Evolutionary conservation across 306 rosid species (phyloP), one percentile per base, ranked within the genome.

Genomic region (Vigna unguiculata): DNA sequence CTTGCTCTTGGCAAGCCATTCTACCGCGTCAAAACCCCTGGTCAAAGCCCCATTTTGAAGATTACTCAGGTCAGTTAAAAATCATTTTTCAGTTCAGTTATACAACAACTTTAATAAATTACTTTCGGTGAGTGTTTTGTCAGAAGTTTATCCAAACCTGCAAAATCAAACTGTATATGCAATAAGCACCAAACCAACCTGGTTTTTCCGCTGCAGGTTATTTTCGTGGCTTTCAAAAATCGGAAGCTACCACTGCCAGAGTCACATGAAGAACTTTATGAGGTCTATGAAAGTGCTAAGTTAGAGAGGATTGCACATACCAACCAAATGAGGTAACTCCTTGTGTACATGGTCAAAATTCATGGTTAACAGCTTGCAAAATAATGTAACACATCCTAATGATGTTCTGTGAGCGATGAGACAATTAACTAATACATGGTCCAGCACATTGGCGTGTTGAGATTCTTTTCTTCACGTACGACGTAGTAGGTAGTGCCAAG

Each of bases 1-100:
- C 85, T 93, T 75, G 88, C 89, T 41, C 25, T 88, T 62, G 98
- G 98, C 21, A 93, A 88, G 74, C 91, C 98, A 5, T 88, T 88
- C 69, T 93, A 91, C 81, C 88, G 96, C 68, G 81, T 83, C 72
- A 84, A 46, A 80, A 24, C 40, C n/a, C 93, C 89, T 1, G 86
- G 83, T 47, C 72, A 89, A 9, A 89, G 95, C 69, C 95, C 97
- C 49, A 38, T 93, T 38, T 43, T 79, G 2, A 91, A 85, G 19
- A 69, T 93, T 45, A 6, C 8, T 74, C 93, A 84, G 88, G 96
- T 90, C 2, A 53, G n/a, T 51, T 60, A 30, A 59, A 28, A 14
- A 59, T 30, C 32, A 58, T 0, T 28, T 12, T 58, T 11, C 7
- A 4, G 0, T 22, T 11, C 24, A 22, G 4, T 21, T 54, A 49